phyloP scores from a whole-genome alignment of 345 rosid species.

The Acer campestre region DNA sequence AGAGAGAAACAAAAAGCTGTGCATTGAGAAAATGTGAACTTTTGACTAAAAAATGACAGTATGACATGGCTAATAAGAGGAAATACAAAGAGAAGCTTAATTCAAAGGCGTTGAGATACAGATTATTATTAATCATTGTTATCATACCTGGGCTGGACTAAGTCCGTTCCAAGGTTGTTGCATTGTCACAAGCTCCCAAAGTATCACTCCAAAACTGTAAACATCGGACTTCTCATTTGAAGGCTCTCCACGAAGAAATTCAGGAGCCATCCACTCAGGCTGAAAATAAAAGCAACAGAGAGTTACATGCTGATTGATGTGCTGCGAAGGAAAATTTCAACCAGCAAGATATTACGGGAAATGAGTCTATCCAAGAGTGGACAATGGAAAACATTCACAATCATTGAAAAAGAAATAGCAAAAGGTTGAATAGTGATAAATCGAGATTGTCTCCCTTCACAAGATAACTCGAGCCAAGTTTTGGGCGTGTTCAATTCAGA shows the following conservation, averaged over 20 bases:
- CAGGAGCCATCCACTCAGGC: slow-evolving; percentile 99
- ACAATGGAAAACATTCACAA: neutral
- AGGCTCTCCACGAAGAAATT: slow-evolving; percentile 96
- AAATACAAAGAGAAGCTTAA: neutral
- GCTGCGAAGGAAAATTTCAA: slow-evolving; percentile 29
- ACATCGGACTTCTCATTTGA: slow-evolving; percentile 97
- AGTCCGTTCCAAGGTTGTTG: slow-evolving; percentile 97
- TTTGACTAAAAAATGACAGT: neutral
- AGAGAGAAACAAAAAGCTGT: neutral
- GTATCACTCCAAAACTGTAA: slow-evolving; percentile 85
- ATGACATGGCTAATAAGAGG: neutral
- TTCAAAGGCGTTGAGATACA: neutral
- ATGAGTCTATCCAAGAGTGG: neutral
- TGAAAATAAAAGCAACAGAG: slow-evolving; percentile 53
- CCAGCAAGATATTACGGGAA: slow-evolving; percentile 23
- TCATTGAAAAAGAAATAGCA: neutral
- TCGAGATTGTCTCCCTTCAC: neutral
- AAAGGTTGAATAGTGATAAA: neutral
- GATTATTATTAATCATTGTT: neutral
- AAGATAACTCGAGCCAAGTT: neutral
- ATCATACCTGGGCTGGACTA: slow-evolving; percentile 84
- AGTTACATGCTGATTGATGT: slow-evolving; percentile 47
- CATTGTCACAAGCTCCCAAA: slow-evolving; percentile 91
- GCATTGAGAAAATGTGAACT: neutral
- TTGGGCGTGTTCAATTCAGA: neutral